A percentile compares a stretch with the other conserved stretches of the same genome.
Evolutionary conservation across 2,329 filamentous ascomycete genomes (phyloP).

Genomic region (Hypomyces perniciosus): DNA sequence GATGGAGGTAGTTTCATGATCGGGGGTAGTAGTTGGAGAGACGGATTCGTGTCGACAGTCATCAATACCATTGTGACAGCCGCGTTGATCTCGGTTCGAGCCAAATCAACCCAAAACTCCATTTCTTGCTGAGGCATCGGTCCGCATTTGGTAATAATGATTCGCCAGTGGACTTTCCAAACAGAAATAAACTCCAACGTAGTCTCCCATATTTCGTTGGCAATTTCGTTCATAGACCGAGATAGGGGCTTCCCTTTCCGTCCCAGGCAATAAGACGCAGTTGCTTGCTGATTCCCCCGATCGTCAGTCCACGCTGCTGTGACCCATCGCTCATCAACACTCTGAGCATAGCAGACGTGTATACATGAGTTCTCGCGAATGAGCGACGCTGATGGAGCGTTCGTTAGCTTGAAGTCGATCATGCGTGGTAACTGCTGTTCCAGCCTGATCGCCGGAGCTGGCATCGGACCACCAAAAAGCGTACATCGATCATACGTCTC

Average conservation of each 20-base stretch:
- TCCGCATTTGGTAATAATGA: constrained; percentile 68
- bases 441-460: constrained; percentile 66
- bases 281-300: constrained; percentile 65
- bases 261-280: constrained; percentile 65
- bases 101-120: constrained; percentile 51
- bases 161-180: constrained; percentile 68
- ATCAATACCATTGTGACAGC: constrained; percentile 53
- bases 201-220: constrained; percentile 70
- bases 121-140: constrained; percentile 62
- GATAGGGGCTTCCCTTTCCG: constrained; percentile 48
- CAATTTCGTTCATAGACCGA: constrained; percentile 55
- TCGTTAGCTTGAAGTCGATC: constrained; percentile 68
- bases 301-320: constrained; percentile 78
- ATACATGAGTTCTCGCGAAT: constrained; percentile 74
- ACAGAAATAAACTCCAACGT: constrained; percentile 66
- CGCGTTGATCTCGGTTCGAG: constrained; percentile 45
- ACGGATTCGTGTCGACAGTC: constrained; percentile 59
- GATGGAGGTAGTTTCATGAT: constrained; percentile 42
- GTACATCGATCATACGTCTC: constrained; percentile 75
- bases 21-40: constrained; percentile 56
- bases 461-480: constrained; percentile 48
- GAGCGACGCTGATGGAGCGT: constrained; percentile 64
- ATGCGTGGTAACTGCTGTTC: constrained; percentile 63
- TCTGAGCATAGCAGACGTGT: constrained; percentile 73
- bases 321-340: constrained; percentile 71